Evolutionary conservation across 257 asterid genomes (phyloP).

Genomic region (Scutellaria minor): DNA sequence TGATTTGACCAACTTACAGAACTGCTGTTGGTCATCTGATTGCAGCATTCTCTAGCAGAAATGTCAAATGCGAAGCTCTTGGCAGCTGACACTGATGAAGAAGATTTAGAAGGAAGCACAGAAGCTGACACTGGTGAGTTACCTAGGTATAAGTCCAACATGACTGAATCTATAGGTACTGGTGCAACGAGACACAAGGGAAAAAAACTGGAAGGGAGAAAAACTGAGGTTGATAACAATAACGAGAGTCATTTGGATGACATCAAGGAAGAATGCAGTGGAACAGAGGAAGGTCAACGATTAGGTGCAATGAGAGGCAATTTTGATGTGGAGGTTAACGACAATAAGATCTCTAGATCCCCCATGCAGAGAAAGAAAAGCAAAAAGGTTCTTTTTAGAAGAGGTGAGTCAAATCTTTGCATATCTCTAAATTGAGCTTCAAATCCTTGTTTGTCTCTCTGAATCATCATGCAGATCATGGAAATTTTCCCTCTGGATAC

Average conservation of each 20-base stretch:
- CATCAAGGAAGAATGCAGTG: conserved; percentile 89
- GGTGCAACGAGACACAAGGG: conserved; percentile 50
- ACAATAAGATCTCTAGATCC: conserved; percentile 51
- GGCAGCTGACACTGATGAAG: conserved; percentile 72
- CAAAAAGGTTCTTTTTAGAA: conserved; percentile 73
- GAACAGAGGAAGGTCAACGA: conserved; percentile 82
- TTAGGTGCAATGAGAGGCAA: conserved; percentile 56
- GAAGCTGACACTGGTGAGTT: conserved; percentile 90
- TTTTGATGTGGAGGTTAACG: conserved; percentile 55
- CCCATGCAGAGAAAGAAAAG: conserved; percentile 70
- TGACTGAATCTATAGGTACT: conserved; percentile 45
- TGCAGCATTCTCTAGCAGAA: conserved; percentile 52
- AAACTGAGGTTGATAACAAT: conserved; percentile 56
- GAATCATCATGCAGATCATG: conserved; percentile 10
- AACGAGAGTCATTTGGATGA: conserved; percentile 67
- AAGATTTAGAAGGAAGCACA: conserved; percentile 76
- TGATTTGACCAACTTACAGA: conserved; percentile 35
- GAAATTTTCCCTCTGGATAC: conserved; percentile 11
- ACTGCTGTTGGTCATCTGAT: conserved; percentile 31
- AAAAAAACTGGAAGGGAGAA: conserved; percentile 52
- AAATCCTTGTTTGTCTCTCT: conserved; percentile 28
- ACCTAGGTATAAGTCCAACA: conserved; percentile 50
- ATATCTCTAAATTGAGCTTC: conserved; percentile 19
- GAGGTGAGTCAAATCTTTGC: conserved; percentile 53
- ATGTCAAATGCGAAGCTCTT: conserved; percentile 47